These are phyloP conservation scores for Alternaria sp. DNA, from an alignment of 2,329 filamentous ascomycete genomes.

Conservation along the genomic window DNA sequence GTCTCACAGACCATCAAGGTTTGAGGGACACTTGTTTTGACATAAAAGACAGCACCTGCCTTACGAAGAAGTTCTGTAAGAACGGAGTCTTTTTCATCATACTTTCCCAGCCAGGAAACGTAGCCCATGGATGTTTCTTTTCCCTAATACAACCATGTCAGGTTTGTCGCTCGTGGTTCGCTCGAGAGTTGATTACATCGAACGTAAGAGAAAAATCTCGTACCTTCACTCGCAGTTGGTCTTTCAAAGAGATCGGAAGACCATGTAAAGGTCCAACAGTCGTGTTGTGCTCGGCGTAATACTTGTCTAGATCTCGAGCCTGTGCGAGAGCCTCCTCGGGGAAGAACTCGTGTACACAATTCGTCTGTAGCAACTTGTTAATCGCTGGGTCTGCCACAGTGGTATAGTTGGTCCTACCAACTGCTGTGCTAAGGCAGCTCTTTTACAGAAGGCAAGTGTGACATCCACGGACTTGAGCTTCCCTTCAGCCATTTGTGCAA, in stretches of 20 bases:
- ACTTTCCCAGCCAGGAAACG: constrained; percentile 53
- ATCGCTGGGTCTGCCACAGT: no score
- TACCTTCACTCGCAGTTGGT: constrained; percentile 53
- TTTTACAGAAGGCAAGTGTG: constrained; percentile 59
- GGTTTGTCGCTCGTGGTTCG: not conserved
- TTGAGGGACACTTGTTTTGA: constrained; percentile 64
- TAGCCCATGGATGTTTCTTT: constrained; percentile 62
- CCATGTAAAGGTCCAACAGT: constrained; percentile 54
- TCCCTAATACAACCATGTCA: constrained; percentile 23
- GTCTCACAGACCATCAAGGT: constrained; percentile 64
- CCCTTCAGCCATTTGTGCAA: constrained; percentile 24
- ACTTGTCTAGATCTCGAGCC: constrained; percentile 50
- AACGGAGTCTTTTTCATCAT: not conserved
- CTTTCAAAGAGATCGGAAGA: constrained; percentile 54
- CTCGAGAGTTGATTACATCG: not conserved
- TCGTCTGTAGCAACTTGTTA: not conserved
- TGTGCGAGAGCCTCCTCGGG: constrained; percentile 50
- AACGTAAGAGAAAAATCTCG: no score
- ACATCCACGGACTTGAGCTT: constrained; percentile 50
- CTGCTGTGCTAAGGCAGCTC: constrained; percentile 63
- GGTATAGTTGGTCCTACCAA: constrained; percentile 50
- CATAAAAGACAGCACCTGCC: constrained; percentile 57
- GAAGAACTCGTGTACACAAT: constrained; percentile 53
- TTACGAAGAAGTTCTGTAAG: not conserved
- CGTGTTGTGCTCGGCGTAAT: constrained; percentile 34